These are phyloP conservation scores for Ceratobasidium theobromae DNA, from an alignment of 1,284 basidiomycete species.

Conservation along the genomic window DNA sequence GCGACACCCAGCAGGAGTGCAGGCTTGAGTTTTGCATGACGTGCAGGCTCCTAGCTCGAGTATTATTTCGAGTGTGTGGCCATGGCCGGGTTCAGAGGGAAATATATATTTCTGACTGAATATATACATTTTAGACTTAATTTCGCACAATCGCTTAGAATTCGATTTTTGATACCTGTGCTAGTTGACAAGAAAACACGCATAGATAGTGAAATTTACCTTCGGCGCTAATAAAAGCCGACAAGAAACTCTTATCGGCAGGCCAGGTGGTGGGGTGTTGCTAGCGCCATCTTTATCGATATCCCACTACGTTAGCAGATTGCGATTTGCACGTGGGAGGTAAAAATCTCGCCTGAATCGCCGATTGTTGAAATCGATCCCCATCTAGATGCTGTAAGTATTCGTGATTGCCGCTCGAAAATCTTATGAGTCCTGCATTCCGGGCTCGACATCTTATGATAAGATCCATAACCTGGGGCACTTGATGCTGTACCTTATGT, in stretches of 20 bases:
- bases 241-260: neutral
- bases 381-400: no score
- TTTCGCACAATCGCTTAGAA: neutral
- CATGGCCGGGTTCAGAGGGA: neutral
- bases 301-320: no score
- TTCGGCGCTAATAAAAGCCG: no score
- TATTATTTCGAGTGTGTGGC: neutral
- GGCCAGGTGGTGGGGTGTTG: neutral
- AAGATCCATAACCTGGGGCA: no score
- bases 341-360: no score
- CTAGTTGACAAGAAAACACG: neutral
- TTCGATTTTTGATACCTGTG: neutral
- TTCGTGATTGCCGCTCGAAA: no score
- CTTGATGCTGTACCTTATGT: no score
- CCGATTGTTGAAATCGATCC: no score
- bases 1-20: neutral
- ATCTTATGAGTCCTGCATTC: no score
- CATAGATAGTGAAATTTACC: no score
- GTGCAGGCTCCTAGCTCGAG: neutral
- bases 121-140: neutral
- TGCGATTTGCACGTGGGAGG: no score
- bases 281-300: neutral
- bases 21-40: neutral
- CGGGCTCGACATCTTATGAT: no score
- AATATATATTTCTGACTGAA: neutral